A percentile compares a stretch with the other conserved stretches of the same genome.
phyloP scores from a whole-genome alignment of 345 rosid species.

The Eutrema heterophyllum region DNA sequence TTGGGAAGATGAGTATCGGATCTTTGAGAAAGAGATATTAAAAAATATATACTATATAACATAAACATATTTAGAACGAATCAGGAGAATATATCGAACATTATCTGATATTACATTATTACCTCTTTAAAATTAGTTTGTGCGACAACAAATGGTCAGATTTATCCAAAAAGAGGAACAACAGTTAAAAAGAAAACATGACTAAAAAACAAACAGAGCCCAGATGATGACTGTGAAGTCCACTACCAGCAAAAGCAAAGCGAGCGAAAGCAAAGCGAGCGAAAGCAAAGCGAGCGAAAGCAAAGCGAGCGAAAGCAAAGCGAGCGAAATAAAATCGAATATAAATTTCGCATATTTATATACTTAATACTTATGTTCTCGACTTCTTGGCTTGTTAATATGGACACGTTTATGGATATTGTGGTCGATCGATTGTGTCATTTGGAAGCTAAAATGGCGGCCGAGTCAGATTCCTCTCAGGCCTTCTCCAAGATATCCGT shows the following conservation, averaged over 20 bases:
- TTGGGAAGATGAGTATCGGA: no score
- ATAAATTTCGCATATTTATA: background rate
- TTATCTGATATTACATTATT: background rate
- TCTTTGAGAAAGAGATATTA: no score
- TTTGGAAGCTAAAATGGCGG: constrained; percentile 10
- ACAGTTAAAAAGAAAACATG: background rate
- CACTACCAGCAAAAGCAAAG: background rate
- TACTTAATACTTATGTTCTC: background rate
- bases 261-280: background rate
- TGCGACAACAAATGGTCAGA: background rate
- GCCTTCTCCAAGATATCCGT: background rate
- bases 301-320: background rate
- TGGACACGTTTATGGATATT: background rate
- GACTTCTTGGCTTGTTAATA: background rate
- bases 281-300: background rate
- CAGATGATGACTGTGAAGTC: constrained; percentile 17
- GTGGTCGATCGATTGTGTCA: background rate
- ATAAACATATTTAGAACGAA: background rate
- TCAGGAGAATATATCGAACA: background rate
- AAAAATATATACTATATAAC: no score
- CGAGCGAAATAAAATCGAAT: background rate
- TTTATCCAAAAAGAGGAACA: background rate
- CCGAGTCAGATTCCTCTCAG: constrained; percentile 23
- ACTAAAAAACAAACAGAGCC: background rate
- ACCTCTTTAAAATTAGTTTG: background rate